These are phyloP conservation scores for Cucurbitaria berberidis DNA, from an alignment of 2,329 filamentous ascomycete genomes.

Conservation along the genomic window DNA sequence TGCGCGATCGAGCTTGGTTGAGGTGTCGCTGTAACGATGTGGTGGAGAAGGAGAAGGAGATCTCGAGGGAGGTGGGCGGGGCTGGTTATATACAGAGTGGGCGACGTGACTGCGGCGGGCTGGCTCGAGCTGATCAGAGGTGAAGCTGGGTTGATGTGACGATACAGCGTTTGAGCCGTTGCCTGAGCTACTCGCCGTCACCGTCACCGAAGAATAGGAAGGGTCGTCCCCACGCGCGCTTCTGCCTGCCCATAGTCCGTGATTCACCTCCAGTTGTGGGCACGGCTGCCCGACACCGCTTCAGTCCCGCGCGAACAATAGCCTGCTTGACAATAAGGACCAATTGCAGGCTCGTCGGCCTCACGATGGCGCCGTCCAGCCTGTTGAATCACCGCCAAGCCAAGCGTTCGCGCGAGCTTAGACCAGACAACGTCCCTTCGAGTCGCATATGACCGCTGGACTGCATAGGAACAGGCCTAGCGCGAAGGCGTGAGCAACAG, in stretches of 20 bases:
- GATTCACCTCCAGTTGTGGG: conserved; percentile 16
- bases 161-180: conserved; percentile 24
- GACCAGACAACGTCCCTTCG: conserved; percentile 6
- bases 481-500: conserved; percentile 3
- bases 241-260: conserved; percentile 11
- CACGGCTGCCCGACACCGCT: conserved; percentile 14
- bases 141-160: conserved; percentile 30
- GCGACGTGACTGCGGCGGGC: conserved; percentile 4
- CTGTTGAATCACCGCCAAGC: conserved; percentile 17
- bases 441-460: conserved; percentile 3
- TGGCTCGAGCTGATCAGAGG: conserved; percentile 8
- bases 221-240: conserved; percentile 5
- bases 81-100: conserved; percentile 17
- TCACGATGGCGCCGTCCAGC: conserved; percentile 7
- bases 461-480: conserved; percentile 7
- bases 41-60: conserved; percentile 9
- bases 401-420: conserved; percentile 12
- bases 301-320: background rate
- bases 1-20: background rate
- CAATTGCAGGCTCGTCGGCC: conserved; percentile 7
- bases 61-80: conserved; percentile 38
- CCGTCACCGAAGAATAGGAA: conserved; percentile 11
- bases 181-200: conserved; percentile 17
- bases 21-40: background rate
- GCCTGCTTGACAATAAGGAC: conserved; percentile 9